A percentile compares a stretch with the other conserved stretches of the same genome.
These are phyloP conservation scores for Gliomastix tumulicola DNA, from an alignment of 2,329 filamentous ascomycete genomes.

Conservation along the genomic window DNA sequence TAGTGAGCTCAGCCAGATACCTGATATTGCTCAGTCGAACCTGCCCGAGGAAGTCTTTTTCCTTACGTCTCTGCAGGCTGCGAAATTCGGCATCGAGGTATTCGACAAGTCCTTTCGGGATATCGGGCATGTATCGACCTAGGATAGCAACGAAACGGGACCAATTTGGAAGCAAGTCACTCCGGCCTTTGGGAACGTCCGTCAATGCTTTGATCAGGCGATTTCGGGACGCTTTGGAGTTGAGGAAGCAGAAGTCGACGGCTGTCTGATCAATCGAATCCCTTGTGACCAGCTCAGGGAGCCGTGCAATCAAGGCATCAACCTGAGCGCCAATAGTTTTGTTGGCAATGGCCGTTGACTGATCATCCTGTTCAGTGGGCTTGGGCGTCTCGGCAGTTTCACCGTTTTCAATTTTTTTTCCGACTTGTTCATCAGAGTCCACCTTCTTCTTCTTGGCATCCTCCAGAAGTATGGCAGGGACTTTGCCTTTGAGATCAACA, in stretches of 20 bases:
- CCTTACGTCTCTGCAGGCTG: constrained; percentile 91
- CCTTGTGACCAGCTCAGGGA: constrained; percentile 89
- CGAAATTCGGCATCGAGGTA: constrained; percentile 96
- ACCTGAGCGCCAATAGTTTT: constrained; percentile 97
- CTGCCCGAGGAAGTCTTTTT: constrained; percentile 94
- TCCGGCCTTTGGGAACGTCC: constrained; percentile 89
- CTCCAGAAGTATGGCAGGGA: constrained; percentile 87
- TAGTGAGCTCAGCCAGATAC: constrained; percentile 95
- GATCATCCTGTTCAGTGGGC: constrained; percentile 58
- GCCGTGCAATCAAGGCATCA: constrained; percentile 75
- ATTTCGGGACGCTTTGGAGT: constrained; percentile 96
- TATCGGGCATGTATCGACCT: constrained; percentile 86
- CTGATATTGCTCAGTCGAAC: constrained; percentile 91
- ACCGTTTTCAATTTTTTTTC: constrained; percentile 59
- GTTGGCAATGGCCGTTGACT: constrained; percentile 91
- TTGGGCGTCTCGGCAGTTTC: constrained; percentile 45
- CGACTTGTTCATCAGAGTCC: constrained; percentile 74
- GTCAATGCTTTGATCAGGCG: constrained; percentile 87
- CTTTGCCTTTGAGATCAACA: constrained; percentile 90
- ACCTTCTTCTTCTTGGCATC: constrained; percentile 90
- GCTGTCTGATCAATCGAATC: constrained; percentile 88
- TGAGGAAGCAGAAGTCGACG: constrained; percentile 95
- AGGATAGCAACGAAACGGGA: constrained; percentile 89
- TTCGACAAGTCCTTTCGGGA: constrained; percentile 84
- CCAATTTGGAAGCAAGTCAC: constrained; percentile 85